A percentile compares a stretch with the other conserved stretches of the same genome.
These are phyloP conservation scores for Taphrina wiesneri DNA, from an alignment of 1,139 yeast species.

Conservation along the genomic window DNA sequence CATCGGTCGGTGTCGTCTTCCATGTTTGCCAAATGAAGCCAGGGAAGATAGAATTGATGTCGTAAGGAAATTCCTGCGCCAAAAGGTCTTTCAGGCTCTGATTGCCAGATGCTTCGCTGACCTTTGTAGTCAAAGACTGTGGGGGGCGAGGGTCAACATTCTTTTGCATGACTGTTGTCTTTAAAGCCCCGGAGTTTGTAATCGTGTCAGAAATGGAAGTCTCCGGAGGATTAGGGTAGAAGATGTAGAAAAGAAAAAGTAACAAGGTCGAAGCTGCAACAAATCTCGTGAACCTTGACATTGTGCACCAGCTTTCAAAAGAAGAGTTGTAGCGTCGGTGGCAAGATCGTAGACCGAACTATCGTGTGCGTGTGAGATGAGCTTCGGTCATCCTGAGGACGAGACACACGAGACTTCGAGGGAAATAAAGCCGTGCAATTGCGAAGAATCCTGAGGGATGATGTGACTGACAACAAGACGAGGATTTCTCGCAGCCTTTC, in stretches of 20 bases:
- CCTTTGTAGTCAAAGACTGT: background rate
- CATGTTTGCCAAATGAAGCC: constrained; percentile 93
- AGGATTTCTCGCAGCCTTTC: no score
- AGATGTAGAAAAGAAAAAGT: constrained; percentile 9
- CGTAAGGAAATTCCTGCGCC: constrained; percentile 10
- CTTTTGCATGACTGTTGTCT: background rate
- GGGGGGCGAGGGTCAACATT: background rate
- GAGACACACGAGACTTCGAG: no score
- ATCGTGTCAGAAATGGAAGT: background rate
- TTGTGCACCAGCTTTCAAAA: no score
- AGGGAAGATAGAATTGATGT: constrained; percentile 55
- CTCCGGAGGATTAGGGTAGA: constrained; percentile 1
- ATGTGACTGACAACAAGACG: no score
- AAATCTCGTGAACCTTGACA: constrained; percentile 17
- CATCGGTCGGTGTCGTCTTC: constrained; percentile 59
- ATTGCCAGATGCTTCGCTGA: background rate
- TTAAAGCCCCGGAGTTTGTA: background rate
- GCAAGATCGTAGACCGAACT: no score
- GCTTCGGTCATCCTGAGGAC: no score
- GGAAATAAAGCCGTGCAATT: no score
- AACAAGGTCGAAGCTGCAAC: constrained; percentile 1
- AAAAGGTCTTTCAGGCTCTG: constrained; percentile 1
- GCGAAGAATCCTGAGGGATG: no score
- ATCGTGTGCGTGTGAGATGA: no score
- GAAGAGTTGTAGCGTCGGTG: no score